phyloP scores from a whole-genome alignment of 148 eudicot species.

The Silene latifolia region DNA sequence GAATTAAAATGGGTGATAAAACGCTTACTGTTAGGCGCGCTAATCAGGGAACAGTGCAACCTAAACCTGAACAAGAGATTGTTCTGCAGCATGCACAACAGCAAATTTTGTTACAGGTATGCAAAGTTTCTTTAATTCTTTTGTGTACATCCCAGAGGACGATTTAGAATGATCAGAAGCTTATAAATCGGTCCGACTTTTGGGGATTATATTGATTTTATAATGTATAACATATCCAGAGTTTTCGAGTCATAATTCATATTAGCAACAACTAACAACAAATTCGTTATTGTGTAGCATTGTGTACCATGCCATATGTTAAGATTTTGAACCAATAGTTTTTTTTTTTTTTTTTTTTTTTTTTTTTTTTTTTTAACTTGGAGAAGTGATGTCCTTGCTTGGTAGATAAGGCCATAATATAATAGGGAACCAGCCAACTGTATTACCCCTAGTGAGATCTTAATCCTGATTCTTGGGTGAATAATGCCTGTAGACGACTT shows the following conservation, averaged over 20 bases:
- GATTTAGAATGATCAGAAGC: no score
- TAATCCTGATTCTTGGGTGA: neutral
- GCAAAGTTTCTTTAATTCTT: neutral
- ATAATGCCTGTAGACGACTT: neutral
- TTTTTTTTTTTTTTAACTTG: neutral
- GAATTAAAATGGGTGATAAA: conserved; percentile 95
- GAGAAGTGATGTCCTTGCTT: neutral
- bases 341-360: neutral
- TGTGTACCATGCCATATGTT: no score
- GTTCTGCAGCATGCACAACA: conserved; percentile 89
- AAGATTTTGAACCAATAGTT: neutral
- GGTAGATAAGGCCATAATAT: neutral
- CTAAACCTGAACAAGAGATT: conserved; percentile 95
- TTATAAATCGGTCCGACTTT: no score
- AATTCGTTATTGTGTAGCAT: no score
- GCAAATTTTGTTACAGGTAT: conserved; percentile 88
- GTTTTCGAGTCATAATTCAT: no score
- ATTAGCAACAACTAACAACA: no score
- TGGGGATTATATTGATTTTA: no score
- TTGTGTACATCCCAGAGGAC: neutral
- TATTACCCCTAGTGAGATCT: neutral
- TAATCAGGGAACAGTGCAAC: conserved; percentile 76
- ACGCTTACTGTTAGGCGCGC: conserved; percentile 93
- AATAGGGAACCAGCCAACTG: neutral
- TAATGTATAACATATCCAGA: no score